These are phyloP conservation scores for Nannochloris sp. DNA, from an alignment of 139 green algal species.

Conservation along the genomic window DNA sequence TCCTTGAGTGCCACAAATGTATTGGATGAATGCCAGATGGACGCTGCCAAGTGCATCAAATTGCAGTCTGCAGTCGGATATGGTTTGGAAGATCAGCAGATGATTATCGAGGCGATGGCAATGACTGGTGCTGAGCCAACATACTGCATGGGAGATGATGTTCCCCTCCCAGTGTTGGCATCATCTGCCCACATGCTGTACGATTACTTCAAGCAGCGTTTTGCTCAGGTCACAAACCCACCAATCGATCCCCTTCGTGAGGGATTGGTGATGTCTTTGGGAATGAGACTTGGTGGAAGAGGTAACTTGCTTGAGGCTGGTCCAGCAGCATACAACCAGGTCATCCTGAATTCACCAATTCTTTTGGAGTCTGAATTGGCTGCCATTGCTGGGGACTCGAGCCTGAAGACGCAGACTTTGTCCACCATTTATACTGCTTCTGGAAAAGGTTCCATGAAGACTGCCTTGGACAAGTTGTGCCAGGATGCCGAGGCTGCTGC, in stretches of 20 bases:
- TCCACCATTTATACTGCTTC: constrained; percentile 46
- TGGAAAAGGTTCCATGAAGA: constrained; percentile 42
- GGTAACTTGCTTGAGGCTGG: constrained; percentile 91
- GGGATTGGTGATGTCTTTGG: constrained; percentile 95
- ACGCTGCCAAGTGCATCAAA: constrained; percentile 40
- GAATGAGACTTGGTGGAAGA: constrained; percentile 85
- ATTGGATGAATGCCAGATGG: constrained; percentile 38
- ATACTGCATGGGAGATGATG: constrained; percentile 99
- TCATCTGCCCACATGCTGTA: constrained; percentile 81
- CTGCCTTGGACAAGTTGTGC: constrained; percentile 59
- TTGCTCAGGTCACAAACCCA: constrained; percentile 99
- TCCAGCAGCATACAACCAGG: constrained; percentile 39
- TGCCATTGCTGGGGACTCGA: constrained; percentile 42
- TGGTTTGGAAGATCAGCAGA: constrained; percentile 83
- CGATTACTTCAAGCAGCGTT: constrained; percentile 99
- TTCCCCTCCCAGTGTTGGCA: constrained; percentile 87
- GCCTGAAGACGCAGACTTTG: constrained; percentile 53
- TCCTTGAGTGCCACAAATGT: constrained; percentile 37
- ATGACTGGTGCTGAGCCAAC: constrained; percentile 84
- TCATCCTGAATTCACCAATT: constrained; percentile 77
- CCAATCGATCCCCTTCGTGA: constrained; percentile 97
- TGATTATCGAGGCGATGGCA: constrained; percentile 97
- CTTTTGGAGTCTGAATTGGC: constrained; percentile 85
- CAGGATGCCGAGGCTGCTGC: constrained; percentile 75
- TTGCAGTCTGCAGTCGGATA: constrained; percentile 61